phyloP scores from a whole-genome alignment of 352 stramenopile genomes.

The Phytophthora palmivora region DNA sequence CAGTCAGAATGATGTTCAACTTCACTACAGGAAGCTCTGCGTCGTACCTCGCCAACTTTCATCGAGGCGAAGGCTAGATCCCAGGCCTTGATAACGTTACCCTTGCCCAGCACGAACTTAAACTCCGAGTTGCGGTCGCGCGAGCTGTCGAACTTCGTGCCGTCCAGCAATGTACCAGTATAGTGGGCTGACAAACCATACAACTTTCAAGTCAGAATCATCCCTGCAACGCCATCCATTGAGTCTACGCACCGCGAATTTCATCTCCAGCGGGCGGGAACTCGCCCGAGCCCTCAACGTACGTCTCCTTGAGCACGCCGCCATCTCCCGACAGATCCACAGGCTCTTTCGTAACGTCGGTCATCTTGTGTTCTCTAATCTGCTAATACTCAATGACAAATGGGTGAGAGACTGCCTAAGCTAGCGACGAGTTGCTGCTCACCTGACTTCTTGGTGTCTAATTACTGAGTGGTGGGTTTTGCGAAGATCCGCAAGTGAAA shows the following conservation, averaged over 20 bases:
- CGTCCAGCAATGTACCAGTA: slow-evolving; percentile 95
- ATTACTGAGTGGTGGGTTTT: slow-evolving; percentile 22
- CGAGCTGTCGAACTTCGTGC: slow-evolving; percentile 95
- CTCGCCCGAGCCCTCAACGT: slow-evolving; percentile 89
- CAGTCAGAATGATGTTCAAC: slow-evolving; percentile 6
- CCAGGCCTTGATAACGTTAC: slow-evolving; percentile 92
- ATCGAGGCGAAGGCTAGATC: slow-evolving; percentile 93
- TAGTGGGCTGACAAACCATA: slow-evolving; percentile 87
- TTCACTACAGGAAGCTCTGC: background rate
- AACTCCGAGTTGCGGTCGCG: slow-evolving; percentile 89
- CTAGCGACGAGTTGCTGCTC: slow-evolving; percentile 4
- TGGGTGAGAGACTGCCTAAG: background rate
- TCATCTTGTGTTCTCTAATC: slow-evolving; percentile 35
- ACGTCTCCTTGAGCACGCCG: slow-evolving; percentile 93
- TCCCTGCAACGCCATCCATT: background rate
- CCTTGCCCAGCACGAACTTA: slow-evolving; percentile 89
- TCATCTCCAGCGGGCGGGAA: slow-evolving; percentile 79
- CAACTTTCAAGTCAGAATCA: slow-evolving; percentile 1
- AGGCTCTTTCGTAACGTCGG: slow-evolving; percentile 42
- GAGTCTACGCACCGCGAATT: slow-evolving; percentile 64
- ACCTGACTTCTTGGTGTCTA: slow-evolving; percentile 16
- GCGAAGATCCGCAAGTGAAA: slow-evolving; percentile 26
- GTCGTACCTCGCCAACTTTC: slow-evolving; percentile 92
- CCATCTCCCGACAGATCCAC: slow-evolving; percentile 90
- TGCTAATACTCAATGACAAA: background rate